Evolutionary conservation across 2,329 filamentous ascomycete genomes (phyloP), one percentile per base, ranked within the genome.

Genomic region (Arthroderma sp.): DNA sequence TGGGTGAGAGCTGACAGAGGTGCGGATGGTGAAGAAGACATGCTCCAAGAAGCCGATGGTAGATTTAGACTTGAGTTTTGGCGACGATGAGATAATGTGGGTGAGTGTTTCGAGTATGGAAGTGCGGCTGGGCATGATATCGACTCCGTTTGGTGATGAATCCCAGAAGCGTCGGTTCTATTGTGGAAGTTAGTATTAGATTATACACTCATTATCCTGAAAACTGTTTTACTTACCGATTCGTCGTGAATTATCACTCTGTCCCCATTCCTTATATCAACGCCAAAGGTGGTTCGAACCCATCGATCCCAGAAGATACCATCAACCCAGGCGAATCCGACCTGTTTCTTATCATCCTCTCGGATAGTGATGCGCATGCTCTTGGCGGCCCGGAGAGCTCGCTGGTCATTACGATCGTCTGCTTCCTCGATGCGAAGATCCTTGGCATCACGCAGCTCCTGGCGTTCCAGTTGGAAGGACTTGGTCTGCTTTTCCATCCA

Each of bases 401-500:
- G 84, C 71, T 96, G 85, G 69, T 98, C 93, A 65, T 88, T 85
- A 54, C 90, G 86, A 70, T 96, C 91, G 69, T 96, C 87, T 3
- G 93, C 94, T 72, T 98, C 93, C 70, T 98, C 93, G 57, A 98
- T 93, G 52, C 91, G 84, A 61, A 96, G 78, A 70, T 97, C 90
- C 76, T 98, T 98, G 4, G 90, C 85, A 71, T 97, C 91, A 55
- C 93, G 85, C 53, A 96, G 79, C 71, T 95, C 93, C 74, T 96
- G 89, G 58, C 91, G 81, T 73, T 97, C 91, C 15, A 94, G 82
- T 70, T 95, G 88, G 78, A 95, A 96, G 39, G 89, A 80, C 64
- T 91, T 85, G 17, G 88, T 86, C 72, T 96, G 88, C 74, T 94
- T 93, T 71, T 97, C 91, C 81, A 97, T 95, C 91, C 93, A 98